Base-by-base conservation (phyloP, 2,329 filamentous ascomycete genomes). In the Alternaria longipes region DNA sequence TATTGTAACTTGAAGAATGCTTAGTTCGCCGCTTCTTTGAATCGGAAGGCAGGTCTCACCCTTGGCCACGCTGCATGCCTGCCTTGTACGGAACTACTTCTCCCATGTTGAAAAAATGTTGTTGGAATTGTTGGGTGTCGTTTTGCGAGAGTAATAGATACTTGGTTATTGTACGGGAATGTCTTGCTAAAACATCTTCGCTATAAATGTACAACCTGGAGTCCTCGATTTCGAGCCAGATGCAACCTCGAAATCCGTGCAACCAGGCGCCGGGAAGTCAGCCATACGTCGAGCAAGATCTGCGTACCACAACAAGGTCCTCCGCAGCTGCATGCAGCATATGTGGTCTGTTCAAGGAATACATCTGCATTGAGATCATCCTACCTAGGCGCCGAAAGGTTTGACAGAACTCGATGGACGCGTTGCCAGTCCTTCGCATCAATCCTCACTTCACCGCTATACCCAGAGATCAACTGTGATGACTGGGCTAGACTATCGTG, bases 61-160 rank as follows among this genome's bases (percentile, higher is more conserved):
- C 47, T 38, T 50, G 47, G 32, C 47, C 47, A 4, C 11, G 32
- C n/a, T 38, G 47, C 47, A 50, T 50, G 47, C 47, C 47, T 26
- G 47, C 14, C 5, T 24, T 34, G 12, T 12, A 50, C 2, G 47
- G 47, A 50, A 50, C 47, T 1, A 50, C 47, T 16, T 50, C 47
- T 0, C 18, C 20, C 47, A 50, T 50, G 20, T 1, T 38, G 32
- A 12, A 38, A 3, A 38, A 1, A 16, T 3, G 30, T 26, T 16
- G 9, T 26, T 18, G 30, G 0, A 26, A 38, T 5, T 26, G n/a
- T 3, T 3, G 4, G 20, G 8, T 38, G 12, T 11, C 24, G 20
- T 26, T 38, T 38, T 26, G 47, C 1, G 12, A 12, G 12, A 18
- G 7, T 16, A n/a, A 38, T 0, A 11, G 32, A 38, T n/a, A 12